Percentiles rank a stretch among this genome's conserved stretches.
Conservation (phyloP, 1,284 basidiomycete genomes). For the Leccinum olivaceoglutinosum region DNA sequence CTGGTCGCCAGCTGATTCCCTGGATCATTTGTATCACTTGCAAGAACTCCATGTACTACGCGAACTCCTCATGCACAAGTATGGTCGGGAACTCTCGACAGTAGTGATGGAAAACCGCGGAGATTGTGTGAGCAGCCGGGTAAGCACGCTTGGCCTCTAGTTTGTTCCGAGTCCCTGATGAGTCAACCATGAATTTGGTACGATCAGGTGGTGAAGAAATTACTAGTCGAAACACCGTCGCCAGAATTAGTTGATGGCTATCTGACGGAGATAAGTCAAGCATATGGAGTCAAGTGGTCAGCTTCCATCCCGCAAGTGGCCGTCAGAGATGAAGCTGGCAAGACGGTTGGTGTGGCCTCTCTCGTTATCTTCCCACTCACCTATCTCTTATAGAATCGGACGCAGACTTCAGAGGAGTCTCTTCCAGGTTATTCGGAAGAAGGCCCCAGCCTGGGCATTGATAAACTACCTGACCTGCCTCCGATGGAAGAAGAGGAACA, state of each 20-base stretch:
- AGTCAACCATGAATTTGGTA: background rate
- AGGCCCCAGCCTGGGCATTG: constrained; percentile 24
- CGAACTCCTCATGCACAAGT: constrained; percentile 93
- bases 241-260: constrained; percentile 81
- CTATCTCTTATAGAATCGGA: constrained; percentile 2
- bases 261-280: constrained; percentile 81
- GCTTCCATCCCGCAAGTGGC: constrained; percentile 27
- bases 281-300: constrained; percentile 75
- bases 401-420: constrained; percentile 12
- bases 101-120: constrained; percentile 81
- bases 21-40: constrained; percentile 3
- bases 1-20: constrained; percentile 5
- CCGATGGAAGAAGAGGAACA: constrained; percentile 36
- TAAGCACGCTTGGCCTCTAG: constrained; percentile 34
- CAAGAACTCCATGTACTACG: constrained; percentile 86
- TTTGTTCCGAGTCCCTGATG: background rate
- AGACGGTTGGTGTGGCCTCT: constrained; percentile 29
- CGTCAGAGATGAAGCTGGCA: constrained; percentile 22
- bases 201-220: constrained; percentile 64
- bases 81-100: constrained; percentile 77
- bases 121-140: constrained; percentile 74
- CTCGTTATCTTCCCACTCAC: background rate
- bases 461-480: constrained; percentile 42
- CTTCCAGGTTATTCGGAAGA: constrained; percentile 29
- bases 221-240: constrained; percentile 66